Evolutionary conservation across 2,329 filamentous ascomycete species (phyloP), one percentile per base, ranked within the genome.

Genomic region (Aureobasidium lini): DNA sequence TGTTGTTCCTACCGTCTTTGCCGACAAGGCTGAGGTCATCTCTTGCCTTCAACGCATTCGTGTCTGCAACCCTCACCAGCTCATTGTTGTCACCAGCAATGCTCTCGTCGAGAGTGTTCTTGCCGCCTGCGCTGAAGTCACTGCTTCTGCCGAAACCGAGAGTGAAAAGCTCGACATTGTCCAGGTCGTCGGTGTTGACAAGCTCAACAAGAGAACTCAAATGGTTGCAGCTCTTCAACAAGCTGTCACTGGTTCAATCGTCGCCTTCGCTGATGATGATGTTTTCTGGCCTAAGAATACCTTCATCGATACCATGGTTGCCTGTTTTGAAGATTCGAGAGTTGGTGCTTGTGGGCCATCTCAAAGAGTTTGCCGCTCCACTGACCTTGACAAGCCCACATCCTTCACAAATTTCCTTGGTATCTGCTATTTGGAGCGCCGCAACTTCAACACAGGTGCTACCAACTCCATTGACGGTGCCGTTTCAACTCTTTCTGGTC

Each of bases 371-470:
- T 70, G 72, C 6, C 76, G 80, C 2, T 71, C 72, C 1, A 60
- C 60, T 48, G 42, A 64, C 60, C 57, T 62, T 44, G 50, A 59
- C 62, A 15, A 79, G 56, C 28, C 34, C 18, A 49, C 46, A 28
- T 10, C 13, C 2, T 59, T 65, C 4, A 76, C 76, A 68, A 84
- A 86, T 69, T 77, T 84, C 66, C 72, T 86, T 16, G 83, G 80
- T 0, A 79, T 78, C 32, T 68, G 77, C n/a, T 85, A 86, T 66
- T 76, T 87, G 1, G 77, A 81, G 64, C 79, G 83, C 0, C 81
- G 85, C 68, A 85, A 85, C 66, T 86, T 81, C 67, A 84, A 86
- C 66, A 80, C 82, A 56, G 76, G 79, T 0, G 74, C 81, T 0
- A 80, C 79, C 6, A 82, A 81, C 62, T 72, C 77, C 6, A 71